Evolutionary conservation across 2,329 filamentous ascomycete genomes (phyloP), one percentile per base, ranked within the genome.

Genomic region (Pseudonectria buxi): DNA sequence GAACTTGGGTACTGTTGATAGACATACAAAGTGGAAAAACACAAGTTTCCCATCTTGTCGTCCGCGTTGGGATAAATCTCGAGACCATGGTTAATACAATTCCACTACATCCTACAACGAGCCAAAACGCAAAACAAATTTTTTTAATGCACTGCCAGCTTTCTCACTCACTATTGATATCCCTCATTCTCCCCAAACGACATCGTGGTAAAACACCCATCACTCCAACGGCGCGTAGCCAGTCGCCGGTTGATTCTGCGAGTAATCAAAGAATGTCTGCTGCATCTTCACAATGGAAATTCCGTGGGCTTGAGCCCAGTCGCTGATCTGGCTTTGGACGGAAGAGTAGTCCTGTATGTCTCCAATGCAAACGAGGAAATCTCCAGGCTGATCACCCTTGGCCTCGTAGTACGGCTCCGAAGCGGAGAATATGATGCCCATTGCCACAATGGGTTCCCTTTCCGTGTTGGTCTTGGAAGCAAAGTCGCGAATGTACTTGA

Each of bases 331-430:
- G 9, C n/a, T 5, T 14, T 30, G 28, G 14, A 30, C 15, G 4
- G 14, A 27, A 10, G 10, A 5, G 28, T 30, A 33, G 29, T 35
- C 14, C 24, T 35, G 14, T 3, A 43, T 35, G 11, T 33, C n/a
- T 13, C 22, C 24, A 12, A 43, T 41, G 14, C 18, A 3, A 2
- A 38, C 12, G 15, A 35, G 14, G 7, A 26, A 27, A 11, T 10
- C 4, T 6, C 14, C 9, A 12, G 14, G 5, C 9, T 16, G 10
- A 7, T 35, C 29, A 6, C 24, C 28, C 12, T 12, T 30, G 7
- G 33, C 22, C 12, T 35, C 24, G 5, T 37, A 40, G 18, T 32
- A 37, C 9, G 40, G 40, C 24, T 37, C 37, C 13, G 14, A 14
- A 10, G 24, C 37, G 5, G 13, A 10, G 6, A 43, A n/a, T 26